A percentile compares a stretch with the other conserved stretches of the same genome.
Evolutionary conservation across 208 protist species (phyloP).

Genomic region (Trichomonas vaginalis): DNA sequence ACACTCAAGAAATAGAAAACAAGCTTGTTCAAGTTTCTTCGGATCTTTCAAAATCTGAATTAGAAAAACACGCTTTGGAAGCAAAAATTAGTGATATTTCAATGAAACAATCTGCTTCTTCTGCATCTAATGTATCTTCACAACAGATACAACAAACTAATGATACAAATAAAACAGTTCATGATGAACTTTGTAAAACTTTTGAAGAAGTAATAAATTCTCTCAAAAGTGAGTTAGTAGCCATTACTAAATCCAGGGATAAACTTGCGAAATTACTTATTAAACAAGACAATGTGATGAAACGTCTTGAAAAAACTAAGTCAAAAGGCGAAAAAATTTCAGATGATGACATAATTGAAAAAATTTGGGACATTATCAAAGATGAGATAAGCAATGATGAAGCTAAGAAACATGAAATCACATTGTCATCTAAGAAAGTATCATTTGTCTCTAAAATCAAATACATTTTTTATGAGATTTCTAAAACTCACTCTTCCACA

Average conservation of each 20-base stretch:
- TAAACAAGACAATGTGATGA: background rate
- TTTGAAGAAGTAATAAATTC: background rate
- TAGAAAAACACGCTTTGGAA: background rate
- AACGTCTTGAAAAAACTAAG: background rate
- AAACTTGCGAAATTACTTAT: background rate
- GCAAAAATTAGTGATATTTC: background rate
- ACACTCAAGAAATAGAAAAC: background rate
- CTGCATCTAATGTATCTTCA: background rate
- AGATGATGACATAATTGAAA: background rate
- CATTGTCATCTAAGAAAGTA: background rate
- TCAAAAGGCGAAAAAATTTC: too few relatives aligned
- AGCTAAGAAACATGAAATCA: background rate
- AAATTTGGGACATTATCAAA: background rate
- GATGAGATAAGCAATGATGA: background rate
- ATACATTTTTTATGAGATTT: background rate
- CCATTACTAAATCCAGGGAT: background rate
- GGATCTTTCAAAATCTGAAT: background rate
- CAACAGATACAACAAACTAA: background rate
- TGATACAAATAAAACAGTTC: background rate
- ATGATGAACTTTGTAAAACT: background rate
- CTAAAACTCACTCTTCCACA: background rate
- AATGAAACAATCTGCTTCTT: background rate
- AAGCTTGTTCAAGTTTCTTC: background rate
- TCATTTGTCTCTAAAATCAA: background rate
- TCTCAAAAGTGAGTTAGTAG: background rate